A percentile compares a stretch with the other conserved stretches of the same genome.
Conservation (phyloP, 2,329 filamentous ascomycete species). For the Decorospora gaudefroyi region DNA sequence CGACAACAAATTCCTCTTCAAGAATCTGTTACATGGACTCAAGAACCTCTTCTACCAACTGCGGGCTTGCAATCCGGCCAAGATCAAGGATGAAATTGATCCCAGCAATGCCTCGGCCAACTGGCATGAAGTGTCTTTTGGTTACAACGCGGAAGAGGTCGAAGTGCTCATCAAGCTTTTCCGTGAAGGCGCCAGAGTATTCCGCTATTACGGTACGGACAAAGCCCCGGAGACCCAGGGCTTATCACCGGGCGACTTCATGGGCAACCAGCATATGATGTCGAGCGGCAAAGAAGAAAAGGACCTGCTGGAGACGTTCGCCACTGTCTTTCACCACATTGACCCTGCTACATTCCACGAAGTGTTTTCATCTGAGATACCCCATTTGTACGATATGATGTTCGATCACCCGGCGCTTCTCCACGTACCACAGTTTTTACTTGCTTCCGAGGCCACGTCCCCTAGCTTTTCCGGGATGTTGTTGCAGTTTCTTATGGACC, state of each 20-base stretch:
- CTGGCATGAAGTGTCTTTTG: constrained; percentile 94
- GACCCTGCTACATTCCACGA: constrained; percentile 98
- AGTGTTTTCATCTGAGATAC: constrained; percentile 96
- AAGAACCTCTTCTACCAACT: constrained; percentile 97
- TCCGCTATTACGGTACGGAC: constrained; percentile 94
- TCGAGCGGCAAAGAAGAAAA: constrained; percentile 96
- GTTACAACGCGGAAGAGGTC: constrained; percentile 96
- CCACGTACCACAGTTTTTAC: constrained; percentile 95
- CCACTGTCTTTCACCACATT: constrained; percentile 97
- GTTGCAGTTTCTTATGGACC: constrained; percentile 94
- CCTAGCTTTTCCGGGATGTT: constrained; percentile 98
- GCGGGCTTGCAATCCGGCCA: constrained; percentile 77
- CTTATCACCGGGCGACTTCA: constrained; percentile 83
- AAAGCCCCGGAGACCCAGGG: constrained; percentile 75
- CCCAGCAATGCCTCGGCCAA: constrained; percentile 78
- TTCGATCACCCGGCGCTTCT: constrained; percentile 93
- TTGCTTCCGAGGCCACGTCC: constrained; percentile 97
- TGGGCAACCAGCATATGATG: constrained; percentile 93
- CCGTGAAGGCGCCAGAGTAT: constrained; percentile 92
- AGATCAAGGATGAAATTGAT: constrained; percentile 66
- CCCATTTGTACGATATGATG: constrained; percentile 94
- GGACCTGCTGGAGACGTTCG: constrained; percentile 94
- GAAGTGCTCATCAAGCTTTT: constrained; percentile 96
- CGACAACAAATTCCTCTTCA: constrained; percentile 98
- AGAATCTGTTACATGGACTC: constrained; percentile 90